These are phyloP conservation scores for Arthrobotrys megalospora DNA, from an alignment of 2,329 filamentous ascomycete species.

Conservation along the genomic window DNA sequence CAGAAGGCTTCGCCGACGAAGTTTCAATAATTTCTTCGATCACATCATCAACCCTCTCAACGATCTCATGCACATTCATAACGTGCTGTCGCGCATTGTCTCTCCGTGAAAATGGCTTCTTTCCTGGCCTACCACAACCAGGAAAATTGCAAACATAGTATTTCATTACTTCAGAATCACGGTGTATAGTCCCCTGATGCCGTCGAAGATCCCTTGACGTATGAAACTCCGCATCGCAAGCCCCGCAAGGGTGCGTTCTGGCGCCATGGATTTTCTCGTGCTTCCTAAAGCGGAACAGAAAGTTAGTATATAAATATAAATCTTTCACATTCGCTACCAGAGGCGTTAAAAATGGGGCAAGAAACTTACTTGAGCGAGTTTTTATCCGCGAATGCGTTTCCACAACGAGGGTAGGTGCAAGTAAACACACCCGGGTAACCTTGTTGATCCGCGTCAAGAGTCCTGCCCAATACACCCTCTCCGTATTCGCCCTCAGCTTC, in stretches of 20 bases:
- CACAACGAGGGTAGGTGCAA: not conserved
- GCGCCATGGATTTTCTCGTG: not conserved
- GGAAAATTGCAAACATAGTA: conserved; percentile 30
- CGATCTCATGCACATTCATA: conserved; percentile 8
- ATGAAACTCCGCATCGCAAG: conserved; percentile 12
- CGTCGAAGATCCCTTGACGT: conserved; percentile 18
- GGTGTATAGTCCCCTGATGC: conserved; percentile 12
- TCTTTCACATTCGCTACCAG: not conserved
- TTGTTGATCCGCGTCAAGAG: not conserved
- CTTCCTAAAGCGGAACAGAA: not conserved
- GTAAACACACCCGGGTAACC: not conserved
- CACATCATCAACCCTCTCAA: not conserved
- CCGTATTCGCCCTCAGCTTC: not conserved
- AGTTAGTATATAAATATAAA: not conserved
- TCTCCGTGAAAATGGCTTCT: conserved; percentile 24
- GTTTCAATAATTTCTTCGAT: conserved; percentile 16
- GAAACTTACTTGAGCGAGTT: not conserved
- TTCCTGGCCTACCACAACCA: not conserved
- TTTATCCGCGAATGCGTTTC: not conserved
- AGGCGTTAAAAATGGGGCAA: too few species aligned
- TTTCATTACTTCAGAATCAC: not conserved
- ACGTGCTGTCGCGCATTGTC: conserved; percentile 47
- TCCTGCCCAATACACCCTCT: not conserved
- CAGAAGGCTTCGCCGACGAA: not conserved
- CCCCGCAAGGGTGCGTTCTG: conserved; percentile 2